Evolutionary conservation across 192 early-diverging fungal genomes (phyloP), one percentile per base, ranked within the genome.

Genomic region (Coemansia umbellata): DNA sequence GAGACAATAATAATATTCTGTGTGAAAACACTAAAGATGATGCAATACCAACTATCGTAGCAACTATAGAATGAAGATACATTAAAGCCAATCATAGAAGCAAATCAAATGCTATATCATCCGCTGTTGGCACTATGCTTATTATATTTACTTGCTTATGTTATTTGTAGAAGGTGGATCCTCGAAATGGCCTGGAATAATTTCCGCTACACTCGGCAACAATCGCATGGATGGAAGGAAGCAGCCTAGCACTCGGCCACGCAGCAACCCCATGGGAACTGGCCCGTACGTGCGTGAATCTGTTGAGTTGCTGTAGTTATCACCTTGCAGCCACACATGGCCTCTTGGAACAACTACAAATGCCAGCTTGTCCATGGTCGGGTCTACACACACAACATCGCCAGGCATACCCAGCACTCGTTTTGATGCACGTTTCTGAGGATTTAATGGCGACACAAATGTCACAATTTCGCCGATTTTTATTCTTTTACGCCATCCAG

Each of bases 261-360:
- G 58, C 44, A 97, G 48, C 31, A 95, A 57, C 8, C 85, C 88
- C 78, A 87, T 75, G 3, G 92, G 86, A 11, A 97, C 83, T 1
- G 94, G 91, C 1, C 94, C 94, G 67, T 95, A 92, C 4, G 57
- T 63, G 15, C 92, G 73, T n/a, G 92, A 94, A 53, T 97, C 94
- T 0, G 85, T 90, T n/a, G 91, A 94, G 55, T 91, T 89, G 47
- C 72, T 85, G 32, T 87, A 78, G 64, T 97, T 97, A 59, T 97
- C 94, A 8, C 94, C 94, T 53, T 86, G 87, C 5, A 95, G 60
- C 94, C 94, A 97, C 19, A 95, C 81, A 50, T 93, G 86, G 2
- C 94, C 94, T 4, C 73, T 58, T 8, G 94, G 94, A 2, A 95
- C 82, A 85, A 87, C 79, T 10, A 92, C 69, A 31, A 79, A 86